A percentile compares a stretch with the other conserved stretches of the same genome.
Evolutionary conservation across 2,329 filamentous ascomycete species (phyloP).

Genomic region (Colletotrichum cordylinicola): DNA sequence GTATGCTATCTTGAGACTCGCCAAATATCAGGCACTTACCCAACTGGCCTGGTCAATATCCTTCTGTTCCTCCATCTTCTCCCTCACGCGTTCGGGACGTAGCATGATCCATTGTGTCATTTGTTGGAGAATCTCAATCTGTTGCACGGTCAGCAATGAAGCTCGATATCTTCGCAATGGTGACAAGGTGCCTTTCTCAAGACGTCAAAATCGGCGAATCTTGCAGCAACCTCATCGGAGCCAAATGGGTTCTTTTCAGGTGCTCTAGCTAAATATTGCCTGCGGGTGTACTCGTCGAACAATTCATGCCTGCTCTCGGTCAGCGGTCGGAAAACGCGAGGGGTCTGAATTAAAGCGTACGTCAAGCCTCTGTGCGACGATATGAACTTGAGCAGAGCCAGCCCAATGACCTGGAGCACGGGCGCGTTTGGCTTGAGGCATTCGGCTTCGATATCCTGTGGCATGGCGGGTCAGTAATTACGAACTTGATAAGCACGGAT

Average conservation of each 20-base stretch:
- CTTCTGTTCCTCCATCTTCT: slow-evolving; percentile 82
- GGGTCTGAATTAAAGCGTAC: slow-evolving; percentile 55
- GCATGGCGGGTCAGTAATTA: neutral
- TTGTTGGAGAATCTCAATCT: slow-evolving; percentile 83
- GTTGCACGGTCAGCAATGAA: neutral
- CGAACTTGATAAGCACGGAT: neutral
- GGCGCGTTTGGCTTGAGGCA: slow-evolving; percentile 82
- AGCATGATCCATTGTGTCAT: slow-evolving; percentile 89
- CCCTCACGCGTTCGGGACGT: slow-evolving; percentile 85
- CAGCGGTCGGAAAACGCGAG: neutral
- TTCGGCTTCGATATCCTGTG: slow-evolving; percentile 84
- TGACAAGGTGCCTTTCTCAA: slow-evolving; percentile 70
- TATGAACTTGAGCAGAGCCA: slow-evolving; percentile 88
- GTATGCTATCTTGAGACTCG: neutral
- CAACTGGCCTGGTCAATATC: slow-evolving; percentile 83
- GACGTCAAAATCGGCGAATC: slow-evolving; percentile 82
- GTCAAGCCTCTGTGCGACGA: slow-evolving; percentile 92
- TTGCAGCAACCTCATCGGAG: slow-evolving; percentile 71
- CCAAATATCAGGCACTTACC: slow-evolving; percentile 59
- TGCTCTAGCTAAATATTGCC: slow-evolving; percentile 85
- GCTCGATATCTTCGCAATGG: neutral
- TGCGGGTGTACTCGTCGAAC: slow-evolving; percentile 91
- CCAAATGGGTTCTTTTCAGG: slow-evolving; percentile 86
- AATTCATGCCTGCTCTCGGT: slow-evolving; percentile 67
- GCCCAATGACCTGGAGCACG: slow-evolving; percentile 79